Percentiles rank a stretch among this genome's conserved stretches.
Conservation (phyloP, 257 asterid genomes). For the Salvia miltiorrhiza region DNA sequence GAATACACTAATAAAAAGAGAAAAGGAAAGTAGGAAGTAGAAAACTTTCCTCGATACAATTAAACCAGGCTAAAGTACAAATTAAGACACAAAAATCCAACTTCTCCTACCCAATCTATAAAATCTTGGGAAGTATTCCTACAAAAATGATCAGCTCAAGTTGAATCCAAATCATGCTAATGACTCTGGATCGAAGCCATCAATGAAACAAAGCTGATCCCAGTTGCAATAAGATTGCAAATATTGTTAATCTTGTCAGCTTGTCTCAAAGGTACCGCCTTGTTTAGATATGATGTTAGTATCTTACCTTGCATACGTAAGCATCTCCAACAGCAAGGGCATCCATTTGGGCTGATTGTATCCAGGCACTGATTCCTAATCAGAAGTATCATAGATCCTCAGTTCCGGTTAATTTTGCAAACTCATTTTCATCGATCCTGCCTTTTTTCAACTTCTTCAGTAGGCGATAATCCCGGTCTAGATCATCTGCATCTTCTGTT, state of each 20-base stretch:
- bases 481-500: conserved; percentile 80
- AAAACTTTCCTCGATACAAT: background rate
- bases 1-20: too few relatives aligned
- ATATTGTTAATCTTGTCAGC: background rate
- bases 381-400: conserved; percentile 47
- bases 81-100: background rate
- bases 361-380: background rate
- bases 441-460: conserved; percentile 81
- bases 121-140: background rate
- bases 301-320: background rate
- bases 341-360: background rate
- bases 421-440: conserved; percentile 60
- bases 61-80: background rate
- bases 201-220: background rate
- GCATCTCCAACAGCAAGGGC: background rate
- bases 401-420: conserved; percentile 75
- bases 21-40: too few relatives aligned
- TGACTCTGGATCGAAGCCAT: background rate
- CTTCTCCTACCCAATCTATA: background rate
- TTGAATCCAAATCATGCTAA: background rate
- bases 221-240: background rate
- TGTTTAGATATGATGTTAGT: background rate
- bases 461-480: conserved; percentile 66
- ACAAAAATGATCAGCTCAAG: conserved; percentile 2
- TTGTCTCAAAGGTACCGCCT: background rate